Evolutionary conservation across 73 alveolate genomes (phyloP).

Genomic region (Effrenium voratum): DNA sequence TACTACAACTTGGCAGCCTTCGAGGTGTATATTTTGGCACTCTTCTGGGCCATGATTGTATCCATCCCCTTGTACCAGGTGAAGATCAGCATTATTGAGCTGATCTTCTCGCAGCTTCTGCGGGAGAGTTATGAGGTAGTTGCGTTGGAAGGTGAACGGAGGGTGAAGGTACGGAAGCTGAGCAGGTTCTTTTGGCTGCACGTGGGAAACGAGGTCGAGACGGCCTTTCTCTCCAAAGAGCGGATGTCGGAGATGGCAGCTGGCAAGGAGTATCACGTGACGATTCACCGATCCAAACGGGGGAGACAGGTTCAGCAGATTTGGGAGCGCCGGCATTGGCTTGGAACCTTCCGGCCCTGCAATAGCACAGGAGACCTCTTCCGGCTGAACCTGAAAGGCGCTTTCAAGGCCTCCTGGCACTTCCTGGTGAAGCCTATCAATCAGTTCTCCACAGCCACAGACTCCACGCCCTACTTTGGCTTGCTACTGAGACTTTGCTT

Average conservation of each 20-base stretch:
- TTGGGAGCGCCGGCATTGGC: too few relatives aligned
- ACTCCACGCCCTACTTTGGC: conserved; percentile 41
- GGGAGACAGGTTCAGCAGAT: too few relatives aligned
- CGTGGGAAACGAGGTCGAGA: neutral
- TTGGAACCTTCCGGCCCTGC: too few relatives aligned
- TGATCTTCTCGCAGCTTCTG: conserved; percentile 24
- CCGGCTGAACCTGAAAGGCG: neutral
- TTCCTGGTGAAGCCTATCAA: conserved; percentile 33
- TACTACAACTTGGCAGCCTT: conserved; percentile 88
- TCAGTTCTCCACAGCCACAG: neutral
- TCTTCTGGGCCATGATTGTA: conserved; percentile 69
- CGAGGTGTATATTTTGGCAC: conserved; percentile 73
- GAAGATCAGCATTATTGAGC: conserved; percentile 49
- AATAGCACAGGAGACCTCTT: neutral
- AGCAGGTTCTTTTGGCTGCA: conserved; percentile 22
- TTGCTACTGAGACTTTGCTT: conserved; percentile 23
- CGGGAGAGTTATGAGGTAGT: neutral
- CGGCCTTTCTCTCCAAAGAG: too few relatives aligned
- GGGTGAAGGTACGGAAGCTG: conserved; percentile 28
- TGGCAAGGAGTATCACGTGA: too few relatives aligned
- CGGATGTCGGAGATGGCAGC: too few relatives aligned
- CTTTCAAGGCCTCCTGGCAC: neutral
- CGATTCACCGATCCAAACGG: too few relatives aligned
- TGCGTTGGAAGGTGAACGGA: neutral
- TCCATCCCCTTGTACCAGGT: conserved; percentile 86